A percentile compares a stretch with the other conserved stretches of the same genome.
Evolutionary conservation across 2,329 filamentous ascomycete genomes (phyloP).

Genomic region (Corinectria fuckeliana): DNA sequence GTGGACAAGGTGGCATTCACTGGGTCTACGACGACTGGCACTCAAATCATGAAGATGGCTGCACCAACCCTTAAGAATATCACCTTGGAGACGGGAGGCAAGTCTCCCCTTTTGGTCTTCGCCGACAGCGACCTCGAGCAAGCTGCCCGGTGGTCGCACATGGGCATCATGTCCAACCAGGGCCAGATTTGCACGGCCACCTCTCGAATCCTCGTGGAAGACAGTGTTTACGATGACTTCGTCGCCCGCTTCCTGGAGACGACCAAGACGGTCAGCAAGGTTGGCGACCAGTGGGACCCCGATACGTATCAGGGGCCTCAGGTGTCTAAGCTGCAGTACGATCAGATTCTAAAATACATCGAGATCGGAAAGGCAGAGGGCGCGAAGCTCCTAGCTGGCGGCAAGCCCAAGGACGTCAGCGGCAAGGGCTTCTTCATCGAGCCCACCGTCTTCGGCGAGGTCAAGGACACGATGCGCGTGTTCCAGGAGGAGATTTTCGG

Average conservation of each 20-base stretch:
- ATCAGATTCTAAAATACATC: constrained; percentile 71
- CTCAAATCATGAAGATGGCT: constrained; percentile 78
- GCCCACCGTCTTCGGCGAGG: constrained; percentile 85
- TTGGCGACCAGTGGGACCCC: constrained; percentile 41
- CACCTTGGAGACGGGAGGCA: constrained; percentile 75
- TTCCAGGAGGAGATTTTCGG: constrained; percentile 91
- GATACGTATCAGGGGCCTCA: constrained; percentile 48
- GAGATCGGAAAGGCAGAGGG: constrained; percentile 39
- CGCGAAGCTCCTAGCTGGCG: constrained; percentile 37
- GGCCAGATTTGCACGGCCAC: constrained; percentile 73
- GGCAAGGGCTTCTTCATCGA: constrained; percentile 84
- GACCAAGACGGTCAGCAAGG: constrained; percentile 57
- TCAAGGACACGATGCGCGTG: constrained; percentile 73
- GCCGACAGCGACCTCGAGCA: constrained; percentile 76
- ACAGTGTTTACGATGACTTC: constrained; percentile 85
- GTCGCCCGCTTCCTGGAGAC: constrained; percentile 77
- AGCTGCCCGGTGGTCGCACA: constrained; percentile 77
- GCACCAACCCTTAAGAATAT: constrained; percentile 63
- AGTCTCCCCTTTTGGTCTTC: constrained; percentile 79
- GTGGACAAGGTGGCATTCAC: constrained; percentile 83
- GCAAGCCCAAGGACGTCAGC: constrained; percentile 58
- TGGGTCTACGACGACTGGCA: constrained; percentile 73
- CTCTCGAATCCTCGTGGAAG: constrained; percentile 82
- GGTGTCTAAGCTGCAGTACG: constrained; percentile 70
- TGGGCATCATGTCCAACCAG: constrained; percentile 68